Evolutionary conservation across 148 eudicot species (phyloP).

Genomic region (Vaccinium myrtillus): DNA sequence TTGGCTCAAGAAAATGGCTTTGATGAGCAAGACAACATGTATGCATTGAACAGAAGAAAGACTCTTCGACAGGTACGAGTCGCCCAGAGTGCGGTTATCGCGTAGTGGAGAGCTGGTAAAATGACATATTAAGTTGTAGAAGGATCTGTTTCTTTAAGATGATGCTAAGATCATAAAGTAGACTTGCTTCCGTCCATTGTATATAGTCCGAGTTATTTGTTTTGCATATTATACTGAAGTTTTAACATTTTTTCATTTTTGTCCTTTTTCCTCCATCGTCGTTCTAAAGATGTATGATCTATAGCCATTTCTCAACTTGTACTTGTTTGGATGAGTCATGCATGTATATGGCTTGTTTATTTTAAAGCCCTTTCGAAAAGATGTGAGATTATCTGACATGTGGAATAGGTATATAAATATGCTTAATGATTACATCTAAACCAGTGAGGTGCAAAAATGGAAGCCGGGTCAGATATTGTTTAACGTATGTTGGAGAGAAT

Average conservation of each 20-base stretch:
- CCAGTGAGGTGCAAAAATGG: background rate
- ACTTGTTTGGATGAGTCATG: background rate
- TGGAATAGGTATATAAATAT: background rate
- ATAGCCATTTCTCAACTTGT: background rate
- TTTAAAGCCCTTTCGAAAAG: background rate
- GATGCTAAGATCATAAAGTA: background rate
- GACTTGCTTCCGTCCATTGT: background rate
- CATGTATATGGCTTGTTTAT: background rate
- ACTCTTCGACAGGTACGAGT: conserved; percentile 78
- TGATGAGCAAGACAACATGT: conserved; percentile 48
- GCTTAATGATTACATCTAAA: background rate
- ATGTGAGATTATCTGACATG: background rate
- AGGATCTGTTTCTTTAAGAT: background rate
- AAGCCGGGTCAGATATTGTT: background rate
- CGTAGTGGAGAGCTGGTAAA: background rate
- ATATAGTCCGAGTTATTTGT: background rate
- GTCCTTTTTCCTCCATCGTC: background rate
- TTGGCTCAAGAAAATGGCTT: conserved; percentile 53
- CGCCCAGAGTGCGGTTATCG: background rate
- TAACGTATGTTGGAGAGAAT: background rate
- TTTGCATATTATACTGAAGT: background rate
- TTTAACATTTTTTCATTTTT: background rate
- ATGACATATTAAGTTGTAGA: background rate
- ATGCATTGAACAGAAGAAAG: conserved; percentile 64
- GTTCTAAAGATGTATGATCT: background rate